Percentiles rank a stretch among this genome's conserved stretches.
Conservation (phyloP, 805 yeast species). For the Hanseniaspora guilliermondii region DNA sequence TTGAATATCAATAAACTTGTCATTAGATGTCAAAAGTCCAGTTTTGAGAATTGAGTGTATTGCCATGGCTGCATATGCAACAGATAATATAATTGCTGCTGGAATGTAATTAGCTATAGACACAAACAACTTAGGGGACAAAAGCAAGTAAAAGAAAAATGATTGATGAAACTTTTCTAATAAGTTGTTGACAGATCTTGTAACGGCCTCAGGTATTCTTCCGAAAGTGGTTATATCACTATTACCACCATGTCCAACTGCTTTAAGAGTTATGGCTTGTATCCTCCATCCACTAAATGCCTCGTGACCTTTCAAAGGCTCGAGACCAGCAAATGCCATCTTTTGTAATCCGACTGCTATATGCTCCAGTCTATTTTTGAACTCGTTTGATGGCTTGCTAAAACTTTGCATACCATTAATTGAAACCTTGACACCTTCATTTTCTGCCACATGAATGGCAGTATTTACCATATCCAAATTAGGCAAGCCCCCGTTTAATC, state of each 20-base stretch:
- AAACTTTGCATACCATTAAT: conserved; percentile 47
- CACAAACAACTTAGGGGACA: conserved; percentile 69
- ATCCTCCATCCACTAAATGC: conserved; percentile 94
- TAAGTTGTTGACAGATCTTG: conserved; percentile 81
- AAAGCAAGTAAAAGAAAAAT: conserved; percentile 76
- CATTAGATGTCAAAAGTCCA: conserved; percentile 15
- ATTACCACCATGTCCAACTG: conserved; percentile 44
- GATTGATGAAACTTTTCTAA: conserved; percentile 95
- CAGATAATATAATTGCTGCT: conserved; percentile 60
- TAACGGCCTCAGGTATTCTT: conserved; percentile 72
- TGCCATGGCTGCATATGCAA: conserved; percentile 58
- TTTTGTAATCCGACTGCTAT: conserved; percentile 54
- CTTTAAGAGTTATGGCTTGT: conserved; percentile 74
- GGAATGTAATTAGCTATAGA: conserved; percentile 92
- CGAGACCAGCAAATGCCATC: conserved; percentile 60
- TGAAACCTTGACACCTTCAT: conserved; percentile 61
- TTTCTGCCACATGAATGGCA: conserved; percentile 58
- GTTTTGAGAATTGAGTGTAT: conserved; percentile 41
- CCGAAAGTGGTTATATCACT: conserved; percentile 86
- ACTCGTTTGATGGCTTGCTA: conserved; percentile 32
- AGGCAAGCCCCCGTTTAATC: conserved; percentile 91
- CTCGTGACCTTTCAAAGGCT: conserved; percentile 56
- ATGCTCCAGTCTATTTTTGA: conserved; percentile 44
- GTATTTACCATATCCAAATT: conserved; percentile 81
- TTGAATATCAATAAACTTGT: conserved; percentile 14